These are phyloP conservation scores for Zasmidium cellare DNA, from an alignment of 2,329 filamentous ascomycete genomes.

Conservation along the genomic window DNA sequence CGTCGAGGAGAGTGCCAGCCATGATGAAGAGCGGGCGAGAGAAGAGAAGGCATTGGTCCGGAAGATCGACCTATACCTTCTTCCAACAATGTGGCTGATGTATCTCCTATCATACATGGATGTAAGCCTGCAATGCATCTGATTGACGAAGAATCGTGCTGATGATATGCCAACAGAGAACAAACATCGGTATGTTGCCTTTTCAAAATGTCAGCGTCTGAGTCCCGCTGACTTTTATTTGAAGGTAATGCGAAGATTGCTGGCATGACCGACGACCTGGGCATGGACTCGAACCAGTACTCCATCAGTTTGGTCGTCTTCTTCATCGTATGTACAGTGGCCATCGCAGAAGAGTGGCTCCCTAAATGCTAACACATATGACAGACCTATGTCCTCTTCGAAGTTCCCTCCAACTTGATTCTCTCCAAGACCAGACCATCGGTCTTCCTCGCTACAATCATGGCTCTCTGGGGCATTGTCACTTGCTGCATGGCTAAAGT, in stretches of 20 bases:
- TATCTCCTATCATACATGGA: slow-evolving; percentile 52
- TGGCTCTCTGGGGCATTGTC: slow-evolving; percentile 55
- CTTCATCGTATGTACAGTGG: slow-evolving; percentile 27
- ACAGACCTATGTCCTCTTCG: slow-evolving; percentile 49
- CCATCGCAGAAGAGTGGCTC: too few species aligned
- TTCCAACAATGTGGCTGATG: slow-evolving; percentile 53
- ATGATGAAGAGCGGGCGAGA: slow-evolving; percentile 20
- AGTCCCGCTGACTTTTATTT: too few species aligned
- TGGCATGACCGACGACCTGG: slow-evolving; percentile 50
- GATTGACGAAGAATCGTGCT: neutral
- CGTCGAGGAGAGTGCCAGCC: slow-evolving; percentile 21
- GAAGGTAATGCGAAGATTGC: slow-evolving; percentile 55
- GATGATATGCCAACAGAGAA: slow-evolving; percentile 17
- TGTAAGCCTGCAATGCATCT: slow-evolving; percentile 9
- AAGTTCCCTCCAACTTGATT: slow-evolving; percentile 57
- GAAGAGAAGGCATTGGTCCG: slow-evolving; percentile 48
- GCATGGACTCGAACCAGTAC: slow-evolving; percentile 52
- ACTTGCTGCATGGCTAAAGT: slow-evolving; percentile 52
- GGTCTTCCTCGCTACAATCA: slow-evolving; percentile 52
- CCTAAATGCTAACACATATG: too few species aligned
- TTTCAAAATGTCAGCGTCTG: too few species aligned
- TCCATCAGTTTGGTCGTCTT: slow-evolving; percentile 55
- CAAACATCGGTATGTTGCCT: slow-evolving; percentile 49
- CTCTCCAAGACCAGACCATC: slow-evolving; percentile 51
- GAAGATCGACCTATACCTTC: slow-evolving; percentile 46